Conservation (phyloP, 2,329 filamentous ascomycete species). For the Alternaria sp. region DNA sequence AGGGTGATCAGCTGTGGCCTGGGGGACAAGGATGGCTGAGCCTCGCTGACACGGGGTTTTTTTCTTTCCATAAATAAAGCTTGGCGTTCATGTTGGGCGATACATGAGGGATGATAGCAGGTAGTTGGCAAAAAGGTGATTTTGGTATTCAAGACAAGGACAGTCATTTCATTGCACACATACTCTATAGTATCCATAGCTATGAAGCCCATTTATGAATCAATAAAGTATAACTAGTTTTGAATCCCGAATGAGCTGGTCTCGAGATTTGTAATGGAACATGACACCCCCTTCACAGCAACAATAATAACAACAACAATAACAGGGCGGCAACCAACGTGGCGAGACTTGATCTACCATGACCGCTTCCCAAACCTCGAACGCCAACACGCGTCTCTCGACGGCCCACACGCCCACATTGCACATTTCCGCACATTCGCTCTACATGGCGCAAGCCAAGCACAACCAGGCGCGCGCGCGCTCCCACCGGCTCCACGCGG, state of each 20-base stretch:
- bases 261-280: neutral
- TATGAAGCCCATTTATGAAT: neutral
- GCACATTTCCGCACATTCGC: slow-evolving; percentile 9
- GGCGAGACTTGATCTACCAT: no score
- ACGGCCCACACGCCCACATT: slow-evolving; percentile 11
- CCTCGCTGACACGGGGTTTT: neutral
- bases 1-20: slow-evolving; percentile 48
- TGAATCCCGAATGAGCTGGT: neutral
- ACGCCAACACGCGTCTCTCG: neutral
- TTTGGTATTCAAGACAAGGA: neutral
- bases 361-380: neutral
- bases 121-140: neutral
- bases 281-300: neutral
- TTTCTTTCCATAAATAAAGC: neutral
- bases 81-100: neutral
- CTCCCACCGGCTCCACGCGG: slow-evolving; percentile 1
- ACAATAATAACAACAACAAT: no score
- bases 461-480: slow-evolving; percentile 1
- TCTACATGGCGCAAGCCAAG: neutral
- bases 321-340: no score
- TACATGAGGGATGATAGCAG: slow-evolving; percentile 1
- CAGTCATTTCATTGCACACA: neutral
- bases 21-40: slow-evolving; percentile 12
- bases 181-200: neutral
- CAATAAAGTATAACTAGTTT: neutral